Evolutionary conservation across 176 grass and related monocot species (phyloP), one percentile per base, ranked within the genome.

Genomic region (Raddia distichophylla): DNA sequence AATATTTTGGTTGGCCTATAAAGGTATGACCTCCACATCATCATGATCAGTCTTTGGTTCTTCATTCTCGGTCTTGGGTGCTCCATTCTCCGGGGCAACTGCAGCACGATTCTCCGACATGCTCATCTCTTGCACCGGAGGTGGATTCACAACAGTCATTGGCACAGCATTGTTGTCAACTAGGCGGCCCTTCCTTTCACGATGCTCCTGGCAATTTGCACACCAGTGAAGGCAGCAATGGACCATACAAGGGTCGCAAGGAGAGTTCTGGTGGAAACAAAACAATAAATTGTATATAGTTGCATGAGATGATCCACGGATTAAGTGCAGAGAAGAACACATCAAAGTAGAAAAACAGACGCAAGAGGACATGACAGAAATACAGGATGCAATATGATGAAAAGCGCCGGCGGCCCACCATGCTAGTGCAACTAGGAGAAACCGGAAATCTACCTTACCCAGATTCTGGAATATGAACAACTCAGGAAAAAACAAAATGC

Each of bases 201-300:
- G 86, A 67, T 98, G 95, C 82, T 98, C 95, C 81, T 98, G 95
- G 58, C 95, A 98, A 65, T 93, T 93, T 0, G 92, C 95, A 17
- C 95, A 95, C 92, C 95, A 98, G 68, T 95, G 95, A 84, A 98
- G 58, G 51, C 95, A 98, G 76, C 92, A 98, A 69, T 98, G 95
- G 75, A 91, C 90, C 81, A 90, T 87, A 75, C 95, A 98, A 53
- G 95, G 92, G 69, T 98, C 90, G 43, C 86, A 95, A 4, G 95
- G 95, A 11, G 92, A 89, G 64, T 98, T 95, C 95, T 98, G 82
- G 18, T 42, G 57, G 49, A 84, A 86, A 45, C n/a, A 69, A 4
- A 56, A 79, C 12, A 77, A n/a, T 10, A 40, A 59, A 79, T 59
- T 73, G 83, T 49, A 34, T 67, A 16, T n/a, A 12, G 5, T 8